Evolutionary conservation across 345 rosid species (phyloP), one percentile per base, ranked within the genome.

Genomic region (Eucalyptus pauciflora): DNA sequence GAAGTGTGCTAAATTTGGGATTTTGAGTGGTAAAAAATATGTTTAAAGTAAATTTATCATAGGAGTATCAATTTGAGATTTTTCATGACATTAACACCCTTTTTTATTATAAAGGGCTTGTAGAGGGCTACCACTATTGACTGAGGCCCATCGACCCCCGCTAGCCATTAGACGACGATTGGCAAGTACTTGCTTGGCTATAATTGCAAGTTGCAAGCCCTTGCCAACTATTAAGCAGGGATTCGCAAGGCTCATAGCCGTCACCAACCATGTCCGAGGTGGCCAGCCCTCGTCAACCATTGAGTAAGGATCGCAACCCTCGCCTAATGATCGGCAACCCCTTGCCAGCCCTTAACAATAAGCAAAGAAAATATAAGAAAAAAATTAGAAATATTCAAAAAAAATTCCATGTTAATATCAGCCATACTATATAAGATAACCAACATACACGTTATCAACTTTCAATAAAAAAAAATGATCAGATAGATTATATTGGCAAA

Each of bases 141-240:
- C 6, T 0, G 1, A 22, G 29, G 13, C 62, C 29, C 13, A 24
- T 1, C 12, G 0, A 9, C 62, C 62, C 60, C 27, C 3, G 0
- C 25, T 56, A 10, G 29, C 62, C 62, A 56, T 24, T 56, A 24
- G 62, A 24, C 6, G 3, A 24, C 2, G 1, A 22, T 24, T 24
- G 29, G 62, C 62, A 56, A 56, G 62, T 29, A 9, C 62, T 56
- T 9, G 20, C 62, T 4, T 9, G 27, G 29, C 62, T 24, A 24
- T 56, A 56, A 56, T 56, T 56, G 29, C 27, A 10, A 22, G 62
- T 22, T 0, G 13, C 6, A 24, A 56, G 62, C 29, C 62, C 62
- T 56, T 24, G 29, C 29, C 0, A 24, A 1, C 29, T 24, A 56
- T 4, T 56, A 56, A 24, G 6, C 3, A 0, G 0, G 29, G 29